Evolutionary conservation across 331 rosid genomes (phyloP).

Genomic region (Phaseolus coccineus): DNA sequence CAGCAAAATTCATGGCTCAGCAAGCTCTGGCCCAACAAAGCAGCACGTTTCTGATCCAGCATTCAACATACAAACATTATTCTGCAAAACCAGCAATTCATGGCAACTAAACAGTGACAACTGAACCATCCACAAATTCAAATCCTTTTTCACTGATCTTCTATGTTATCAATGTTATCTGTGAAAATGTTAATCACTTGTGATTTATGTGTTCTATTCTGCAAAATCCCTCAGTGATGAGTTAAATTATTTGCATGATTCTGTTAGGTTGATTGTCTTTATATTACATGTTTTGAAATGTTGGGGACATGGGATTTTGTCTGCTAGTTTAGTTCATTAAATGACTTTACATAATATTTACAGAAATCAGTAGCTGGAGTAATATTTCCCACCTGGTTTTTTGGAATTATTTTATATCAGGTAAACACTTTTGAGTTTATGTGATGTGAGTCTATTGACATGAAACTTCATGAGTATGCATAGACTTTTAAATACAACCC

Average conservation of each 20-base stretch:
- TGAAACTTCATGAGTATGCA: not conserved
- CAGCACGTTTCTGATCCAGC: not conserved
- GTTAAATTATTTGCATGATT: not conserved
- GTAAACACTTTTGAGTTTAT: constrained; percentile 1
- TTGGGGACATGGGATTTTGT: not conserved
- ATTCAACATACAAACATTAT: not conserved
- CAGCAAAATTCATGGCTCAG: not conserved
- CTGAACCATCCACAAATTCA: not conserved
- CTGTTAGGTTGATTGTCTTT: not conserved
- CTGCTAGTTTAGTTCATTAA: not conserved
- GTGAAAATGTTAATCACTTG: not conserved
- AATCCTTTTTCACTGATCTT: not conserved
- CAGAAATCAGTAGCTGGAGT: not conserved
- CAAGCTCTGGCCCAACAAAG: not conserved
- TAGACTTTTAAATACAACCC: not conserved
- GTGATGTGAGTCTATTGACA: not conserved
- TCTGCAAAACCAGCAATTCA: not conserved
- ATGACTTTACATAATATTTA: constrained; percentile 1
- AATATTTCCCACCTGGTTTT: not conserved
- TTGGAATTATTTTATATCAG: not conserved
- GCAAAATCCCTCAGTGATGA: not conserved
- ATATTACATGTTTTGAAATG: not conserved
- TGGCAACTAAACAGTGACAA: not conserved
- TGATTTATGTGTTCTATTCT: not conserved
- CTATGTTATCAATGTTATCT: not conserved